Base-by-base conservation (phyloP, 139 green algal species). In the Closterium sp. region DNA sequence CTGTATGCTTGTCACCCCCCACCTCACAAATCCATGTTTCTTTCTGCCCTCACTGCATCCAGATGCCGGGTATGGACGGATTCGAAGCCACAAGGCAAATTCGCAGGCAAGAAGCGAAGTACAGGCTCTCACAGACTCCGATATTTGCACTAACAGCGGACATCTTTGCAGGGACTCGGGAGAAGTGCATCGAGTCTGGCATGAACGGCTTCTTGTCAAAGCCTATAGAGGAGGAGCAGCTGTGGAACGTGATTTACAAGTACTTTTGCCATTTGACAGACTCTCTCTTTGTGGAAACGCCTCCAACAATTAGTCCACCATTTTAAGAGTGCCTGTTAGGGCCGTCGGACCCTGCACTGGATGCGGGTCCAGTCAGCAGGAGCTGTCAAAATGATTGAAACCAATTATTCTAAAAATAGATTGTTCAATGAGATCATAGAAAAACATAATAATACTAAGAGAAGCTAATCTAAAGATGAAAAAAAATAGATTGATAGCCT, bases 31-130 rank as follows among this genome's bases (percentile, higher is more conserved):
- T 28, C 38, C 87, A 31, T 24, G 19, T 90, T 90, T 86, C 21
- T 90, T 90, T 88, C 22, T 86, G 9, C 21, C 29, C n/a, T 90
- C 22, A 28, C 38, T 90, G n/a, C 10, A 29, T 24, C 9, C 91
- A 94, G 91, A 94, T 94, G 91, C 91, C 91, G 0, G 91, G 30
- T 24, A 91, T 94, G 91, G 91, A 94, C 79, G 91, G 91, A 19
- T 94, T 89, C 19, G 91, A 94, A 86, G 89, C 91, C 31, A 94
- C 91, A 9, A 88, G 87, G 13, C 87, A 91, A n/a, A 93, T 93
- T 24, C 87, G 91, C 17, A 27, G 42, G n/a, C 90, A 85, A 29
- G 90, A 92, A 21, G 32, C 27, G 7, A n/a, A 92, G 27, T 31
- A 89, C 19, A 24, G 29, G 9, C 32, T 34, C 22, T 32, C 32